phyloP scores from a whole-genome alignment of 2,329 filamentous ascomycete species.

The Paraconiothyrium brasiliense region DNA sequence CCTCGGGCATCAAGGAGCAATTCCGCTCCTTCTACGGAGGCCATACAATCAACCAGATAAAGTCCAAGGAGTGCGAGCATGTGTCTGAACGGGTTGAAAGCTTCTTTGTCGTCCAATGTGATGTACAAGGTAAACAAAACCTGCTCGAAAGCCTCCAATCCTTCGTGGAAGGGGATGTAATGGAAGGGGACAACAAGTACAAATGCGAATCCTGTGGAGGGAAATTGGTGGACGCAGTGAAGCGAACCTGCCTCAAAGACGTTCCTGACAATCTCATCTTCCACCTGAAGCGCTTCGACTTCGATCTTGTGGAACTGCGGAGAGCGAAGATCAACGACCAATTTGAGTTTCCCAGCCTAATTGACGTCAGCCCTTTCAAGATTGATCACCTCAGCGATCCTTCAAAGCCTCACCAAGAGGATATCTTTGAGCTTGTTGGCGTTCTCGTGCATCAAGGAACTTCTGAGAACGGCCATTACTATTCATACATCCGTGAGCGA shows the following conservation, averaged over 20 bases:
- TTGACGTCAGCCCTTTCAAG: conserved; percentile 91
- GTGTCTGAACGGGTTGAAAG: conserved; percentile 90
- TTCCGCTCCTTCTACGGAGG: conserved; percentile 91
- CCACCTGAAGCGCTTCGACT: conserved; percentile 89
- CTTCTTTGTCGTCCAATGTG: conserved; percentile 94
- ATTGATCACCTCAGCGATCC: conserved; percentile 81
- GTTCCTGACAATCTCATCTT: conserved; percentile 95
- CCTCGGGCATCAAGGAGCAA: conserved; percentile 71
- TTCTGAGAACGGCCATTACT: conserved; percentile 95
- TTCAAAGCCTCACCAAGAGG: conserved; percentile 65
- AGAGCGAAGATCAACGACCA: conserved; percentile 95
- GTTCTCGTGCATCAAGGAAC: conserved; percentile 93
- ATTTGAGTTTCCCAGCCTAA: conserved; percentile 83
- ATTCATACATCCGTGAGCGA: conserved; percentile 90
- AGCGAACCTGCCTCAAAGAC: conserved; percentile 89
- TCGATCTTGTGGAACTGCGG: conserved; percentile 78
- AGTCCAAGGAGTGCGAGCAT: conserved; percentile 92
- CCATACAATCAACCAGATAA: conserved; percentile 91
- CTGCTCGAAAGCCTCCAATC: conserved; percentile 89
- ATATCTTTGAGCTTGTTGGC: conserved; percentile 93
- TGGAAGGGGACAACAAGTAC: conserved; percentile 99
- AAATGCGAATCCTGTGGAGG: conserved; percentile 90
- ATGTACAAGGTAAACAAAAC: conserved; percentile 89
- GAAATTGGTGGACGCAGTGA: conserved; percentile 88
- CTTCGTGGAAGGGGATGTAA: conserved; percentile 95